Base-by-base conservation (phyloP, 495 filamentous ascomycete genomes). In the Rusavskia elegans region DNA sequence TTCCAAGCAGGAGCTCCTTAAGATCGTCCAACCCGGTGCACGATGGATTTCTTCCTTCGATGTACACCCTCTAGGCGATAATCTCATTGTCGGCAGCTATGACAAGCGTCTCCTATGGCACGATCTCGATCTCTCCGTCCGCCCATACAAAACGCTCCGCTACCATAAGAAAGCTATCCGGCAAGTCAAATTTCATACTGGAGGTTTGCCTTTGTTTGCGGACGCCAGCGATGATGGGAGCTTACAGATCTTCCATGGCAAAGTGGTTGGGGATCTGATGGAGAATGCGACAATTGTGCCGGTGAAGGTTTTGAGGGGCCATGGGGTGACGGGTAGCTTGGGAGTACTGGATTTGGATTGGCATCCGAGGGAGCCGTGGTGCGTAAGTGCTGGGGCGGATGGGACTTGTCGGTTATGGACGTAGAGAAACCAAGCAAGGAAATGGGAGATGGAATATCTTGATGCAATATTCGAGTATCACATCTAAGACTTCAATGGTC, bases 231-330 rank as follows among this genome's bases (percentile, higher is more conserved):
- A 98, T 62, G 92, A 98, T 67, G 92, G 92, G 23, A 86, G 79
- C 27, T 63, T 97, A 54, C 93, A 97, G 69, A 83, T 98, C 35
- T 96, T 96, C 74, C 92, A 98, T 66, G 92, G 89, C 50, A 92
- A 85, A 66, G 90, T 97, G 32, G 87, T 89, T 32, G 84, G 79
- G 53, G 92, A 97, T 63, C 72, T 94, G 70, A 83, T 97, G 73
- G 88, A 93, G 72, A 95, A 95, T 65, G 87, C 92, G 21, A 87
- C 81, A 39, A 94, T 98, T 60, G 92, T 97, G 42, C 92, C 93
- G 16, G 76, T 97, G 56, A 97, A 96, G 76, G 83, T 94, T 57
- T 75, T 98, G 53, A 83, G 78, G 66, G 92, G 92, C 3, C 92
- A 98, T 70, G 70, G 67, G 38, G 81, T 90, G 2, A 79, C 76